Evolutionary conservation across 371 early-diverging fungal genomes (phyloP).

Genomic region (Syncephalastrum contaminatum): DNA sequence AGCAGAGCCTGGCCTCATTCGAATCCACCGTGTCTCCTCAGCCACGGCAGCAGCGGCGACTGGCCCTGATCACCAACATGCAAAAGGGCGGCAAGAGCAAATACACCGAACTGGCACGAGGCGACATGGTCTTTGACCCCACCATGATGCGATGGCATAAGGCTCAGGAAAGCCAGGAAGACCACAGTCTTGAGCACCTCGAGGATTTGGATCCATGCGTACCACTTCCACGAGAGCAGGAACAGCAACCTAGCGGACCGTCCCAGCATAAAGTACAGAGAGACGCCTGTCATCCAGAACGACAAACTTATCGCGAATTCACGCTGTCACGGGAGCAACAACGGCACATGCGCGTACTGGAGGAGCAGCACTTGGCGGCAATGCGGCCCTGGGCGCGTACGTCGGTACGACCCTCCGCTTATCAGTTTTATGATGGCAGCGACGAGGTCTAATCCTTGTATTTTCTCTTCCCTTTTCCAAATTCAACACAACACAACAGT

Average conservation of each 20-base stretch:
- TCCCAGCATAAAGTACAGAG: not conserved
- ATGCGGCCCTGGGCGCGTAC: slow-evolving; percentile 22
- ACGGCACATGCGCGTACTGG: slow-evolving; percentile 27
- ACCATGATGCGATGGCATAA: slow-evolving; percentile 17
- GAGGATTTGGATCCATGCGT: not conserved
- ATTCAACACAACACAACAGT: too few species aligned
- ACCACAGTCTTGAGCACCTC: slow-evolving; percentile 18
- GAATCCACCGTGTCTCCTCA: not conserved
- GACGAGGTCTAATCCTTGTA: too few species aligned
- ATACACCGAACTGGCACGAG: slow-evolving; percentile 12
- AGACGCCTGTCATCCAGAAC: not conserved
- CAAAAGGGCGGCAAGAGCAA: slow-evolving; percentile 11
- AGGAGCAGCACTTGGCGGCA: slow-evolving; percentile 25
- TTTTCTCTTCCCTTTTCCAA: too few species aligned
- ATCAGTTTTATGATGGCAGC: too few species aligned
- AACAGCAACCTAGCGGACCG: not conserved
- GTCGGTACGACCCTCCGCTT: too few species aligned
- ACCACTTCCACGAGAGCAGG: not conserved
- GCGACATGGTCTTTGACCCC: slow-evolving; percentile 24
- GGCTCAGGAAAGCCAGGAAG: slow-evolving; percentile 8
- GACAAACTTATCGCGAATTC: slow-evolving; percentile 20
- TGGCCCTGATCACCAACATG: slow-evolving; percentile 24
- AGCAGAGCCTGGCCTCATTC: slow-evolving; percentile 19
- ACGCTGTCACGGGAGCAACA: slow-evolving; percentile 23
- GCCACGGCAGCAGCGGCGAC: slow-evolving; percentile 8